Evolutionary conservation across 495 filamentous ascomycete genomes (phyloP).

Genomic region (Achaetomiella virescens): DNA sequence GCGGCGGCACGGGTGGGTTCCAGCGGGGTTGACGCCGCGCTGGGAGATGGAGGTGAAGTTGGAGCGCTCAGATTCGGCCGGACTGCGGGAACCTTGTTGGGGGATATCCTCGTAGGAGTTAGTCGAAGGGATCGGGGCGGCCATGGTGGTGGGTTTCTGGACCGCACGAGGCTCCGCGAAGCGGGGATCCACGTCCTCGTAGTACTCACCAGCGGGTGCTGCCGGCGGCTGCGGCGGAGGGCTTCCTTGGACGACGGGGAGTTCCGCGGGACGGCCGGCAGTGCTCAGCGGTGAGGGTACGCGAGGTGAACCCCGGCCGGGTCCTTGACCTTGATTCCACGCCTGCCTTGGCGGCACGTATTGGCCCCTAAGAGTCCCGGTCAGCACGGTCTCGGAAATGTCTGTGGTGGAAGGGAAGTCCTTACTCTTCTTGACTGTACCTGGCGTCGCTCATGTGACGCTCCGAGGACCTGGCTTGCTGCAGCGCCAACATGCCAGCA

Average conservation of each 20-base stretch:
- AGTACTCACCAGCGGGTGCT: slow-evolving; percentile 55
- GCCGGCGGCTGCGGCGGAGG: slow-evolving; percentile 26
- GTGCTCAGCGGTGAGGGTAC: slow-evolving; percentile 33
- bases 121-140: slow-evolving; percentile 27
- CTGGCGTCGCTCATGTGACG: slow-evolving; percentile 53
- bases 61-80: slow-evolving; percentile 67
- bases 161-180: slow-evolving; percentile 50
- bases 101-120: slow-evolving; percentile 52
- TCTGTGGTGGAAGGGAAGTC: no score
- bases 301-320: slow-evolving; percentile 38
- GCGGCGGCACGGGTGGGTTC: slow-evolving; percentile 46
- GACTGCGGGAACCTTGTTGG: slow-evolving; percentile 62
- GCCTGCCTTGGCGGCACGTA: slow-evolving; percentile 61
- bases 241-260: slow-evolving; percentile 24
- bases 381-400: no score
- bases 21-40: slow-evolving; percentile 83
- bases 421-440: slow-evolving; percentile 72
- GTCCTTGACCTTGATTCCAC: slow-evolving; percentile 48
- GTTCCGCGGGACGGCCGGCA: slow-evolving; percentile 37
- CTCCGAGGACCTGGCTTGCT: slow-evolving; percentile 48
- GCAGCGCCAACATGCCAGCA: slow-evolving; percentile 60
- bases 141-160: slow-evolving; percentile 21
- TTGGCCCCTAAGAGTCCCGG: slow-evolving; percentile 37
- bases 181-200: slow-evolving; percentile 89
- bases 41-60: slow-evolving; percentile 83